Evolutionary conservation across 108 stramenopile species (phyloP), one percentile per base, ranked within the genome.

Genomic region (Bacterosira constricta): DNA sequence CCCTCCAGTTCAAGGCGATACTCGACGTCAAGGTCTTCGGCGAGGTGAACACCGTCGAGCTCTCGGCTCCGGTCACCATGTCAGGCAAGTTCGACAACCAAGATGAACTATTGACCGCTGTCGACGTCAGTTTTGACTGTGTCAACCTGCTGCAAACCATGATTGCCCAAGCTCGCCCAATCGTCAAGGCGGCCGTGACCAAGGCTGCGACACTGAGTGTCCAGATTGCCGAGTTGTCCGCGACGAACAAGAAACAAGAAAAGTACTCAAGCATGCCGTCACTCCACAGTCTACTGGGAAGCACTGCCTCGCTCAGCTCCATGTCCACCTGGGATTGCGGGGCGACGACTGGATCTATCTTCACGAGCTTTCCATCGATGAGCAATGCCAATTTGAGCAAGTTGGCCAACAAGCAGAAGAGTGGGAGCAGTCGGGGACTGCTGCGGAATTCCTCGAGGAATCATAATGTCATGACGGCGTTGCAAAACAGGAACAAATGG

Each of bases 81-180:
- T 45, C 36, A 36, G 73, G 63, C 9, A 64, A 36, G 45, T 73
- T 73, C 42, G 63, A 73, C 29, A 0, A 8, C 6, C 27, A 53
- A 15, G 46, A 34, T 9, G 39, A 36, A 18, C 54, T 64, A 7
- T 15, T 73, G 17, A 57, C 12, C 12, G 54, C 73, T 1, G 63
- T 73, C 17, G 63, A 73, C 30, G 44, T 73, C 32, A 57, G 53
- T 17, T 65, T 73, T 50, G 55, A 73, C 53, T 73, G 73, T 39
- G 25, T 57, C 9, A 31, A 7, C 23, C 62, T 73, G 11, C 26
- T 73, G 4, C 25, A 15, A 15, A 35, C 26, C 18, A 65, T 73
- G 54, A 73, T 73, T 46, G 13, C 41, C 17, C 36, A 58, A 10
- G 73, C 63, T 6, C 36, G 55, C 30, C 4, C 35, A 4, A 37